A percentile compares a stretch with the other conserved stretches of the same genome.
Evolutionary conservation across 805 yeast species (phyloP).

Genomic region (Schizosaccharomyces lindneri): DNA sequence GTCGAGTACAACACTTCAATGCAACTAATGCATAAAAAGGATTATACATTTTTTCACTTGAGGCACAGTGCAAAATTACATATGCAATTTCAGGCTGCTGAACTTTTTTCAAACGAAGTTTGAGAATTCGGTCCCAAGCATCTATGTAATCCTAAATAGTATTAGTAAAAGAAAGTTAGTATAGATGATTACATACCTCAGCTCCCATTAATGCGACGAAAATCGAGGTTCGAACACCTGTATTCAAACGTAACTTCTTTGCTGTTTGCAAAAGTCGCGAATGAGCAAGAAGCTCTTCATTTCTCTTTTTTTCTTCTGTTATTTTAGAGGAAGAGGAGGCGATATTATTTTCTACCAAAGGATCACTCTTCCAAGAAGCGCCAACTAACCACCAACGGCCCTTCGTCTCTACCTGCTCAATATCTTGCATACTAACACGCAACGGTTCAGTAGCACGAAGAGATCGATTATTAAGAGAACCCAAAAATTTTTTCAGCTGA

Average conservation of each 20-base stretch:
- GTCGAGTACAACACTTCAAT: conserved; percentile 41
- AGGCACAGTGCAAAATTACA: conserved; percentile 64
- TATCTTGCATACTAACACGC: conserved; percentile 63
- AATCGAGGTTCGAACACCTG: conserved; percentile 81
- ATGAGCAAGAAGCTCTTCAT: conserved; percentile 63
- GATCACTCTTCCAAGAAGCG: conserved; percentile 76
- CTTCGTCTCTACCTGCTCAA: conserved; percentile 42
- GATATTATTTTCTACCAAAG: conserved; percentile 8
- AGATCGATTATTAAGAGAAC: conserved; percentile 17
- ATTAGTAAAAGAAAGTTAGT: neutral
- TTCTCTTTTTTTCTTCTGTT: conserved; percentile 21
- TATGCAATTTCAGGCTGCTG: conserved; percentile 76
- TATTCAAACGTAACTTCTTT: conserved; percentile 70
- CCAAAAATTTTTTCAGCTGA: conserved; percentile 39
- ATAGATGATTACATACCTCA: conserved; percentile 13
- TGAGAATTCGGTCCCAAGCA: conserved; percentile 60
- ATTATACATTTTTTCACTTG: conserved; percentile 59
- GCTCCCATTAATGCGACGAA: conserved; percentile 91
- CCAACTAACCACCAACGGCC: conserved; percentile 99
- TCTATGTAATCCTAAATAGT: conserved; percentile 41
- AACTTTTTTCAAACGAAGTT: conserved; percentile 45
- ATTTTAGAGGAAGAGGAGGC: conserved; percentile 6
- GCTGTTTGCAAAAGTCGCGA: conserved; percentile 35
- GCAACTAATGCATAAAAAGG: conserved; percentile 77
- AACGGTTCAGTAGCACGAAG: conserved; percentile 34